Evolutionary conservation across 306 rosid genomes (phyloP), one percentile per base, ranked within the genome.

Genomic region (Cyamopsis tetragonoloba): DNA sequence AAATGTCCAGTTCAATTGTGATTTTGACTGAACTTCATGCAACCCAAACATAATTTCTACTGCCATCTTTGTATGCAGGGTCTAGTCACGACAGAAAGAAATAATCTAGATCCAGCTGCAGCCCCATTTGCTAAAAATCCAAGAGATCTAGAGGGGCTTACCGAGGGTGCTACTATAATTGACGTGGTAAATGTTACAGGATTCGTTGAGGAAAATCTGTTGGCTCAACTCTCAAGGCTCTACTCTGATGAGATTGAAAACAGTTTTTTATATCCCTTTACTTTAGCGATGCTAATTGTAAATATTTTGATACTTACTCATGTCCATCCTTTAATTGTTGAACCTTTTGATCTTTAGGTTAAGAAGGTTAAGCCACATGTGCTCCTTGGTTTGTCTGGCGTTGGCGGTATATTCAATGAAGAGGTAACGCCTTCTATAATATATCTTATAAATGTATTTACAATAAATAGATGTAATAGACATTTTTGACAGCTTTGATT

Each of bases 371-470:
- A 77, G 79, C 99, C 99, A 17, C 90, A 95, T 79, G 96, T 77
- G 64, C 96, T 95, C 74, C 89, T 95, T 69, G 99, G 99, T 70
- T 85, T 95, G 88, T 95, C 99, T 30, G 99, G 97, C 37, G 95
- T 88, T 78, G 99, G 99, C 76, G 99, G 99, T 31, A 73, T 95
- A 80, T 95, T 95, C 84, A 86, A 57, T 30, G 86, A 86, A 80
- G 97, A 95, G 96, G 99, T 95, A 72, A 71, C 62, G 31, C 61
- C 26, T 72, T 76, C 34, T 65, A 71, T 15, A 37, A 24, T 56
- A 34, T 31, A 46, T n/a, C 37, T 75, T 83, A 59, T 53, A 35
- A 43, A 48, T 20, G 49, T 51, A 15, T 27, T 24, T 59, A 67
- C 57, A 41, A 73, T 47, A 35, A 32, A 24, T 35, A 73, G 47